These are phyloP conservation scores for Kwoniella sp. DNA, from an alignment of 768 basidiomycete species.

Conservation along the genomic window DNA sequence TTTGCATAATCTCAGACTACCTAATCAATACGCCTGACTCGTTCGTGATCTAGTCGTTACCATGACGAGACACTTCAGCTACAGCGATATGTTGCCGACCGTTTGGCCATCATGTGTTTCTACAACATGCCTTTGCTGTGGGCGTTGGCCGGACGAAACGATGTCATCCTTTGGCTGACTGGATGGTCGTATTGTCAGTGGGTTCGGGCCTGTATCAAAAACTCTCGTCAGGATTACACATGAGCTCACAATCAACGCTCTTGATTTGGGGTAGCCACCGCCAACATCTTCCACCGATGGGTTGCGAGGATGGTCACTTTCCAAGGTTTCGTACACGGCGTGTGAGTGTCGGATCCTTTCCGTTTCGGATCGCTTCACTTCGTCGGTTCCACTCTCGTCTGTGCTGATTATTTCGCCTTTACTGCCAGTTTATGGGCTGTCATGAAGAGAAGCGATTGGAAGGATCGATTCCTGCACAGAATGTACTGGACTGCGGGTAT, in stretches of 20 bases:
- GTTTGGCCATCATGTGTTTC: slow-evolving; percentile 37
- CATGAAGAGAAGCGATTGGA: slow-evolving; percentile 3
- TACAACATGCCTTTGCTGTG: slow-evolving; percentile 43
- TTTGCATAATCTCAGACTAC: too few species aligned
- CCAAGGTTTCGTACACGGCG: slow-evolving; percentile 33
- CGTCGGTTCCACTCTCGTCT: not conserved
- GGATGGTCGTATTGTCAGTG: slow-evolving; percentile 38
- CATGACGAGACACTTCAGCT: slow-evolving; percentile 1
- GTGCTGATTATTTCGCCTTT: slow-evolving; percentile 1
- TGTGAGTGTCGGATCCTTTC: slow-evolving; percentile 20
- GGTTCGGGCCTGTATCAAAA: too few species aligned
- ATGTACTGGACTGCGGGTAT: slow-evolving; percentile 35
- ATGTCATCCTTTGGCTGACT: slow-evolving; percentile 35
- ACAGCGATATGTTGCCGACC: slow-evolving; percentile 26
- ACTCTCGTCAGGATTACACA: too few species aligned
- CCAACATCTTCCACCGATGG: slow-evolving; percentile 39
- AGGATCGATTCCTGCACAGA: slow-evolving; percentile 12
- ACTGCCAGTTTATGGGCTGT: slow-evolving; percentile 12
- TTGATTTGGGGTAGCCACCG: too few species aligned
- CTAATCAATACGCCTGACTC: too few species aligned
- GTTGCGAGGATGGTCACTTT: slow-evolving; percentile 24
- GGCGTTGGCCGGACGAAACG: slow-evolving; percentile 35
- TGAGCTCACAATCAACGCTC: too few species aligned
- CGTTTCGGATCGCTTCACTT: too few species aligned
- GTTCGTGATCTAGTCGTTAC: not conserved